Base-by-base conservation (phyloP, 768 basidiomycete species). In the Collybiopsis luxurians region DNA sequence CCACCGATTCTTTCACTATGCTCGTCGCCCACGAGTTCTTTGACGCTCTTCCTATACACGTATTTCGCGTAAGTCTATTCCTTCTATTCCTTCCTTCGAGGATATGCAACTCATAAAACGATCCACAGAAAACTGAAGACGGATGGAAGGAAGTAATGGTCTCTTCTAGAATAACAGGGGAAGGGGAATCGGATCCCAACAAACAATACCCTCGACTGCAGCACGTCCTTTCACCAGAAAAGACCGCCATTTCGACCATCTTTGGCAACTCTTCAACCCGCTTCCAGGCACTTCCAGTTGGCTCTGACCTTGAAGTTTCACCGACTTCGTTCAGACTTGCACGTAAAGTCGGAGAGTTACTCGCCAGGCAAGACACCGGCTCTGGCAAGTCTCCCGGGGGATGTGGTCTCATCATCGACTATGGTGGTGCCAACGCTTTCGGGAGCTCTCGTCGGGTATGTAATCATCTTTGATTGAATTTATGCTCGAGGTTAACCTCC, bases 21-120 rank as follows among this genome's bases (percentile, higher is more conserved):
- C 69, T 97, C 23, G 74, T 98, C 15, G 97, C 97, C 0, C 95
- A 99, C 70, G 97, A 98, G 66, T 96, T 98, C 73, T 98, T 99
- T 60, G 97, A 98, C 67, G 95, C 95, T 0, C 77, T 99, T 43
- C 96, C 97, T 0, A 86, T 98, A 46, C 92, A 97, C 69, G 75
- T 95, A 36, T 74, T 98, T 36, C 86, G 96, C 77, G 95, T 93
- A 61, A 11, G 77, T 67, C 15, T 13, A 19, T 17, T 15, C 47
- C 24, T 9, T n/a, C n/a, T n/a, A n/a, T n/a, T n/a, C n/a, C n/a
- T n/a, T n/a, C n/a, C n/a, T n/a, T n/a, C n/a, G n/a, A n/a, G n/a
- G n/a, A n/a, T n/a, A n/a, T n/a, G n/a, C n/a, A n/a, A n/a, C n/a
- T n/a, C n/a, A n/a, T n/a, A n/a, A n/a, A n/a, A n/a, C n/a, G n/a